Conservation (phyloP, 306 rosid species). For the Begonia peltatifolia region DNA sequence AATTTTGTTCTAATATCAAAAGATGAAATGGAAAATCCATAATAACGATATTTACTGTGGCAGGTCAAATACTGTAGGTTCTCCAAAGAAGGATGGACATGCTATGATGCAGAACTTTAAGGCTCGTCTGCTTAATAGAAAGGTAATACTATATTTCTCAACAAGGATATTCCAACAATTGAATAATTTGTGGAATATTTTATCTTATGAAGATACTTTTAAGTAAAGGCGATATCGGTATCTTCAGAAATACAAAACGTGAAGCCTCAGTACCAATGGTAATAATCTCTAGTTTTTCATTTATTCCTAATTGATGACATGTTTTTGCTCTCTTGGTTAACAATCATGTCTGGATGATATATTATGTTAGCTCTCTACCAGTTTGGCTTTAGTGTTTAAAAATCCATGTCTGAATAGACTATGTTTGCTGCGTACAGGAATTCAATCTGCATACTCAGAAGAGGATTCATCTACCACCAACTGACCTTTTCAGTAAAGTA, state of each 20-base stretch:
- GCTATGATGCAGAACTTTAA: constrained; percentile 38
- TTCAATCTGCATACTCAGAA: constrained; percentile 60
- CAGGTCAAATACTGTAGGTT: constrained; percentile 46
- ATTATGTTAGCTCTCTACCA: constrained; percentile 7
- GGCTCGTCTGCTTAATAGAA: constrained; percentile 67
- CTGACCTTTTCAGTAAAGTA: constrained; percentile 88
- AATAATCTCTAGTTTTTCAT: constrained; percentile 22
- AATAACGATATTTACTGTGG: background rate
- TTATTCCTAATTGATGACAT: background rate
- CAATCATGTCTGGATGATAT: background rate
- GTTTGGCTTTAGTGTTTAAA: background rate
- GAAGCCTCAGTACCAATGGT: constrained; percentile 76
- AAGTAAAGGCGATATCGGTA: constrained; percentile 81
- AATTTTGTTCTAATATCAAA: background rate
- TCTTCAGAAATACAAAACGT: constrained; percentile 63
- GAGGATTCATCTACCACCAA: constrained; percentile 57
- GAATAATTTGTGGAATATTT: constrained; percentile 7
- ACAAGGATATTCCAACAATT: background rate
- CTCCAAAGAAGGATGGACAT: constrained; percentile 33
- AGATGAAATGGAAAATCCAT: background rate
- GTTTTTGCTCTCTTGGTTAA: background rate
- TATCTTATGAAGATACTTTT: constrained; percentile 54
- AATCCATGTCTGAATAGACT: background rate
- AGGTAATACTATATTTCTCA: constrained; percentile 27
- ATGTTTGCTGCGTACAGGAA: constrained; percentile 38